These are phyloP conservation scores for Zopfia rhizophila DNA, from an alignment of 2,329 filamentous ascomycete genomes.

Conservation along the genomic window DNA sequence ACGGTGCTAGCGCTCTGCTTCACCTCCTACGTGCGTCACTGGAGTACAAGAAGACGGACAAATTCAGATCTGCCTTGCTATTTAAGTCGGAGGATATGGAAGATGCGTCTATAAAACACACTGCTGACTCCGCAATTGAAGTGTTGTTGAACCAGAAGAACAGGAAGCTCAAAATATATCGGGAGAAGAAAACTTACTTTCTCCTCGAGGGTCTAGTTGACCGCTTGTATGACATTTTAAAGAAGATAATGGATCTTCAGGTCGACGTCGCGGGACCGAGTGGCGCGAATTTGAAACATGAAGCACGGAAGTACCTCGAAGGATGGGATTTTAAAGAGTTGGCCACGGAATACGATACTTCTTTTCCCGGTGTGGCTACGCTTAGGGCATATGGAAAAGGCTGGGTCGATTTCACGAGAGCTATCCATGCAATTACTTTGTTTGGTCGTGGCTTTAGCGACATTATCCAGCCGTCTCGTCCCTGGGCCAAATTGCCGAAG, in stretches of 20 bases:
- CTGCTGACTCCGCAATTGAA: no score
- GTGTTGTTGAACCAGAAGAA: no score
- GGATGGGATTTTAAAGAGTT: background rate
- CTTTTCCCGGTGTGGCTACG: background rate
- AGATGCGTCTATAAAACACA: no score
- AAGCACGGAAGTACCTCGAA: no score
- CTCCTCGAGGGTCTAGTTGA: conserved; percentile 2
- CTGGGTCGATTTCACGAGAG: conserved; percentile 13
- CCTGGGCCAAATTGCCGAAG: no score
- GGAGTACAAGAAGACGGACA: background rate
- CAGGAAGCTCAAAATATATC: no score
- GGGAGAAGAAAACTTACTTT: background rate
- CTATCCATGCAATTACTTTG: conserved; percentile 7
- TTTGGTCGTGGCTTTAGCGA: conserved; percentile 16
- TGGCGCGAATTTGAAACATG: no score
- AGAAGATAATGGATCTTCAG: conserved; percentile 1
- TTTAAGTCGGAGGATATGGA: no score
- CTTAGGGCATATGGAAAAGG: background rate
- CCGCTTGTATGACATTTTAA: background rate
- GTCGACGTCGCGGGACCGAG: no score
- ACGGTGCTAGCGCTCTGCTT: conserved; percentile 50
- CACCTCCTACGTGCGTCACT: conserved; percentile 38
- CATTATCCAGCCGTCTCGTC: no score
- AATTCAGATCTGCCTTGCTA: no score
- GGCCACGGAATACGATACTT: conserved; percentile 1